These are phyloP conservation scores for Setomelanomma holmii DNA, from an alignment of 2,329 filamentous ascomycete species.

Conservation along the genomic window DNA sequence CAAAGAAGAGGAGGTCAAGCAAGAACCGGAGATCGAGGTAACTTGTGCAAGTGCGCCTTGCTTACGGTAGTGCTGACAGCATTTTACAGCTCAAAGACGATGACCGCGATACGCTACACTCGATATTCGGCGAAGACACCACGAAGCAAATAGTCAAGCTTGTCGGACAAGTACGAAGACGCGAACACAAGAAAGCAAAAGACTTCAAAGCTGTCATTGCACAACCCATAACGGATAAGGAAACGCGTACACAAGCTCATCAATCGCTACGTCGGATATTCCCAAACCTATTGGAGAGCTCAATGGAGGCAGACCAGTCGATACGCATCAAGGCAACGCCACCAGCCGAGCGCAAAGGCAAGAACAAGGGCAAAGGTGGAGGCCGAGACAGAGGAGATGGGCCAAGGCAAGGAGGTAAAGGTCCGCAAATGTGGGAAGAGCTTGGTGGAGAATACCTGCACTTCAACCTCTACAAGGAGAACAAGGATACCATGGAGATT, in stretches of 20 bases:
- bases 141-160: slow-evolving; percentile 62
- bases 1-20: slow-evolving; percentile 16
- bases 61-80: slow-evolving; percentile 10
- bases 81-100: slow-evolving; percentile 43
- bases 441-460: slow-evolving; percentile 82
- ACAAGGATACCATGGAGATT: slow-evolving; percentile 95
- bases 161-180: slow-evolving; percentile 60
- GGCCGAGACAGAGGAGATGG: slow-evolving; percentile 31
- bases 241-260: slow-evolving; percentile 68
- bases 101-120: slow-evolving; percentile 47
- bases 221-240: slow-evolving; percentile 65
- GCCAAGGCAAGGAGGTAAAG: slow-evolving; percentile 26
- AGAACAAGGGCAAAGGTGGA: slow-evolving; percentile 29
- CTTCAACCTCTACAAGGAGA: slow-evolving; percentile 94
- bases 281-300: slow-evolving; percentile 76
- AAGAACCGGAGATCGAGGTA: slow-evolving; percentile 22
- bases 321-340: slow-evolving; percentile 64
- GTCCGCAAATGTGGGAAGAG: slow-evolving; percentile 65
- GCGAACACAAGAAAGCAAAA: slow-evolving; percentile 63
- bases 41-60: neutral
- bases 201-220: slow-evolving; percentile 63
- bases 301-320: slow-evolving; percentile 73
- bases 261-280: slow-evolving; percentile 79
- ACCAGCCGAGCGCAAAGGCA: slow-evolving; percentile 46
- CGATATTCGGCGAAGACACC: slow-evolving; percentile 60